Evolutionary conservation across 2,329 filamentous ascomycete species (phyloP).

Genomic region (Eutypella sp.): DNA sequence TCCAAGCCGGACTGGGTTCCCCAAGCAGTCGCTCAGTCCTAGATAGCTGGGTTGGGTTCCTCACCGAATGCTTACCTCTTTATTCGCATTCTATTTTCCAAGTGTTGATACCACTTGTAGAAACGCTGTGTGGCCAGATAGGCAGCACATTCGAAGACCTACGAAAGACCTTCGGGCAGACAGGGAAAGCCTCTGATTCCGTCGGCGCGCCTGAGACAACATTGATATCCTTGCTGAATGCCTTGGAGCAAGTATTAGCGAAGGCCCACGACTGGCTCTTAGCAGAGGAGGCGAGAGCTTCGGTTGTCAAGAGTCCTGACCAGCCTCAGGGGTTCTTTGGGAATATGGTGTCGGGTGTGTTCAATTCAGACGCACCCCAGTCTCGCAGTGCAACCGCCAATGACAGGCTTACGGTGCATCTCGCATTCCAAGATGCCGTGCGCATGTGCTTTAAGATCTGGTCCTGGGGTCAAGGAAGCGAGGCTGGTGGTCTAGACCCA

Average conservation of each 20-base stretch:
- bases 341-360: slow-evolving; percentile 89
- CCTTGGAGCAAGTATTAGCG: slow-evolving; percentile 84
- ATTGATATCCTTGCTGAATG: slow-evolving; percentile 82
- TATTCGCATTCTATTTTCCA: slow-evolving; percentile 85
- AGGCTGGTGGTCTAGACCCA: slow-evolving; percentile 55
- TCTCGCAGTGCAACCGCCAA: slow-evolving; percentile 85
- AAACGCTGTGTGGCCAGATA: slow-evolving; percentile 80
- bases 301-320: slow-evolving; percentile 71
- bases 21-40: slow-evolving; percentile 68
- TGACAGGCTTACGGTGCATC: slow-evolving; percentile 82
- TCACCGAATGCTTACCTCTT: slow-evolving; percentile 76
- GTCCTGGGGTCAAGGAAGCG: slow-evolving; percentile 76
- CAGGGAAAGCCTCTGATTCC: slow-evolving; percentile 24
- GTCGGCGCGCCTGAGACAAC: slow-evolving; percentile 60
- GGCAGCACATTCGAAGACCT: slow-evolving; percentile 66
- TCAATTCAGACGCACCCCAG: slow-evolving; percentile 71
- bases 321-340: slow-evolving; percentile 86
- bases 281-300: slow-evolving; percentile 66
- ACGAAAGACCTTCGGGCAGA: slow-evolving; percentile 54
- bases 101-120: slow-evolving; percentile 83
- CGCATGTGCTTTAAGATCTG: slow-evolving; percentile 90
- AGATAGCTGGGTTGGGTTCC: slow-evolving; percentile 86
- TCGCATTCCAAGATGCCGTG: slow-evolving; percentile 96
- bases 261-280: slow-evolving; percentile 79
- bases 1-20: slow-evolving; percentile 77